Percentiles rank a stretch among this genome's conserved stretches.
Conservation (phyloP, 1,284 basidiomycete species). For the Anthracocystis panici-leucophaei region DNA sequence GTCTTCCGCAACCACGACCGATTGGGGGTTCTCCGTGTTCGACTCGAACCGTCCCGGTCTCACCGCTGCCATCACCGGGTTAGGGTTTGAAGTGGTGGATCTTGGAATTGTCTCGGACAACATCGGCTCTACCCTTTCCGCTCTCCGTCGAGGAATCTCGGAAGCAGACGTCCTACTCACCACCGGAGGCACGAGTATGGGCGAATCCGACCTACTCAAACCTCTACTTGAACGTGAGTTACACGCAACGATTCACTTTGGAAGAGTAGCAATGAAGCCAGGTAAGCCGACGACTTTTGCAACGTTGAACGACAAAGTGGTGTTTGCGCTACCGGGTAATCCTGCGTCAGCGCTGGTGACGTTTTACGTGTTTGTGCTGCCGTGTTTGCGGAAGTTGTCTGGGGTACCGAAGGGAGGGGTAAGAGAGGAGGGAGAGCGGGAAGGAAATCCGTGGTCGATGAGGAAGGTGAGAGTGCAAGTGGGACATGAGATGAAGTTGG, state of each 20-base stretch:
- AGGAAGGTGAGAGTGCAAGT: slow-evolving; percentile 78
- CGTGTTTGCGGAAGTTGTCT: slow-evolving; percentile 78
- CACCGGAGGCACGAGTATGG: slow-evolving; percentile 92
- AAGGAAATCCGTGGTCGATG: slow-evolving; percentile 76
- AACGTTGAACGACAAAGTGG: slow-evolving; percentile 73
- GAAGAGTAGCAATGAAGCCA: slow-evolving; percentile 75
- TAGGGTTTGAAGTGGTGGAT: slow-evolving; percentile 83
- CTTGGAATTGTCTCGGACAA: slow-evolving; percentile 82
- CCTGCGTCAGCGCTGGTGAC: slow-evolving; percentile 89
- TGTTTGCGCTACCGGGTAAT: slow-evolving; percentile 89
- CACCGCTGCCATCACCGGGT: slow-evolving; percentile 76
- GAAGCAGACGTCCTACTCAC: slow-evolving; percentile 81
- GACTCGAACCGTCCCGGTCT: slow-evolving; percentile 88
- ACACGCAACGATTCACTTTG: slow-evolving; percentile 81
- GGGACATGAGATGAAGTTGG: slow-evolving; percentile 76
- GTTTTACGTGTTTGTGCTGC: slow-evolving; percentile 85
- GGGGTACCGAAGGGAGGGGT: background rate
- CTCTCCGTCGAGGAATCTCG: slow-evolving; percentile 75
- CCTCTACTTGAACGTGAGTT: slow-evolving; percentile 85
- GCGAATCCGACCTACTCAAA: slow-evolving; percentile 84
- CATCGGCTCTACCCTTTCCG: slow-evolving; percentile 75
- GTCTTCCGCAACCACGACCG: slow-evolving; percentile 24
- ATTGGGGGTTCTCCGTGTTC: slow-evolving; percentile 59
- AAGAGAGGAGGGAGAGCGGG: no score
- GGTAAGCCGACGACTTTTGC: slow-evolving; percentile 80